Base-by-base conservation (phyloP, 208 protist species). In the Trypanosoma avium region DNA sequence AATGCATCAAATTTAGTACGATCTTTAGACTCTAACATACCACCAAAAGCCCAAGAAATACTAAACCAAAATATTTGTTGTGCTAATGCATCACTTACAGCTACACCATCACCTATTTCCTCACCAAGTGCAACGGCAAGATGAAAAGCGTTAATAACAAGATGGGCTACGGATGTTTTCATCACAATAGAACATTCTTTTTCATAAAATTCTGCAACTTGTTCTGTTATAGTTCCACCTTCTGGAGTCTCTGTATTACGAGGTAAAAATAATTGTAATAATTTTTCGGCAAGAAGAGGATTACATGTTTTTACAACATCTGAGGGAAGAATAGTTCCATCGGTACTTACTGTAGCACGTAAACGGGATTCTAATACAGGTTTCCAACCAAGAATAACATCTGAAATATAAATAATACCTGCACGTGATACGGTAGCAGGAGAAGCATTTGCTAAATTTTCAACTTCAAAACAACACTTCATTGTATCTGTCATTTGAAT, bases 391-490 rank as follows among this genome's bases (percentile, higher is more conserved):
- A 99, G 87, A 79, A 96, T 89, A 7, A 93, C 81, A 26, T 94
- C 86, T n/a, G 92, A 97, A 52, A 99, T 96, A 83, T 96, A 99
- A 73, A 99, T 95, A 72, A 99, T 98, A 88, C 95, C 97, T 21
- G 91, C 92, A 52, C 98, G 97, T n/a, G 97, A 99, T 36, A 99
- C 98, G 19, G 98, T 99, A 45, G 98, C 98, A n/a, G 98, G 98
- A 46, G 97, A 99, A 36, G 98, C 98, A 82, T 99, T 99, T 46
- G 92, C 94, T n/a, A 99, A 78, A 75, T 98, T 98, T 74, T 98
- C 93, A 27, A 98, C 85, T 88, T 99, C 97, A 74, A 99, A 99
- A 75, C 97, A 94, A 65, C 97, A 93, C 82, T 98, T 98, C 84
- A 98, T 93, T 46, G 93, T 96, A 63, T 97, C 85, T 22, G 90